Conservation (phyloP, 176 grass and related monocot species). For the Carex cristatella region DNA sequence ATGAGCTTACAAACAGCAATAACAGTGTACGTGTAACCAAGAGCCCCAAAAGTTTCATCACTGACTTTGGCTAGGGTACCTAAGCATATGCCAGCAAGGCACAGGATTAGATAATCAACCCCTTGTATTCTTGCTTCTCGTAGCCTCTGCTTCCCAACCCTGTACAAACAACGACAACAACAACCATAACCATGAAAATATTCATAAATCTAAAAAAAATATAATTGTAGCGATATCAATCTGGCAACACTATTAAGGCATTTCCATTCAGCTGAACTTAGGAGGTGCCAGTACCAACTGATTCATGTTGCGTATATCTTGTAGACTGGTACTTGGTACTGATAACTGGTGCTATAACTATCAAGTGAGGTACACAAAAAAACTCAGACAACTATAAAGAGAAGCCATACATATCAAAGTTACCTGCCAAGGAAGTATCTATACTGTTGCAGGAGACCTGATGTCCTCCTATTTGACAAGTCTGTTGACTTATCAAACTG, state of each 20-base stretch:
- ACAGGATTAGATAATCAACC: constrained; percentile 71
- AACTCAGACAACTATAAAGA: not conserved
- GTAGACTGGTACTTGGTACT: not conserved
- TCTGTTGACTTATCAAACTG: constrained; percentile 53
- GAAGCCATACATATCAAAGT: not conserved
- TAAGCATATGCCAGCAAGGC: constrained; percentile 70
- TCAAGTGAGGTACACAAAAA: not conserved
- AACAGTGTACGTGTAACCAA: constrained; percentile 81
- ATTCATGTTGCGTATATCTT: not conserved
- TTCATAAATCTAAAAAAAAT: not conserved
- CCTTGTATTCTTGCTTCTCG: constrained; percentile 84
- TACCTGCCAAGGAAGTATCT: constrained; percentile 85
- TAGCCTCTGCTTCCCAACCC: constrained; percentile 72
- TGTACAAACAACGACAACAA: constrained; percentile 19
- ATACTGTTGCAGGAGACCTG: constrained; percentile 55
- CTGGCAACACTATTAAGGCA: not conserved
- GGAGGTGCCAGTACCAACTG: not conserved
- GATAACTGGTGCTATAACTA: not conserved
- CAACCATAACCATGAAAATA: not conserved
- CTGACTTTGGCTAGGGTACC: constrained; percentile 89
- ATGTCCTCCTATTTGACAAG: constrained; percentile 63
- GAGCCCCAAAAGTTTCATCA: constrained; percentile 72
- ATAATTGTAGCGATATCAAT: not conserved
- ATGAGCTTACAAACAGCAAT: constrained; percentile 86
- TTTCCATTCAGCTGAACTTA: not conserved